Evolutionary conservation across 805 yeast genomes (phyloP).

Genomic region (Wickerhamomyces queroliae): DNA sequence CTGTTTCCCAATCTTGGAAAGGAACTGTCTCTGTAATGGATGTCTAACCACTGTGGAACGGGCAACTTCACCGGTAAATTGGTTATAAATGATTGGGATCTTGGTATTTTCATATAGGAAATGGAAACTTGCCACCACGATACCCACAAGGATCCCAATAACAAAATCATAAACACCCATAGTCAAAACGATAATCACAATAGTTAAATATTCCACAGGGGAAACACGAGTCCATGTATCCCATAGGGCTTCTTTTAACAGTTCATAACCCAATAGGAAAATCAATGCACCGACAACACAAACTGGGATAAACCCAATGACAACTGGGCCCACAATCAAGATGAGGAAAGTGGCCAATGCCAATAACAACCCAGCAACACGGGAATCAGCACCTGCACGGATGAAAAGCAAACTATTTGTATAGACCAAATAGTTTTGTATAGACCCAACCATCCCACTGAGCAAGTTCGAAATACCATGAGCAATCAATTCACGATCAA

Average conservation of each 20-base stretch:
- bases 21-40: constrained; percentile 79
- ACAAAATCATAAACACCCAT: constrained; percentile 98
- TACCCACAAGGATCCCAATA: constrained; percentile 85
- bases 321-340: constrained; percentile 84
- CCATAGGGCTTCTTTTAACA: constrained; percentile 76
- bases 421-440: constrained; percentile 92
- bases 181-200: constrained; percentile 77
- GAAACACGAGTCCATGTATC: constrained; percentile 80
- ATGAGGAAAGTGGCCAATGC: constrained; percentile 76
- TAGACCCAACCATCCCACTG: constrained; percentile 80
- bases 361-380: constrained; percentile 84
- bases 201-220: constrained; percentile 76
- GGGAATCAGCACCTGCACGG: constrained; percentile 88
- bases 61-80: constrained; percentile 83
- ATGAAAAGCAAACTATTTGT: constrained; percentile 90
- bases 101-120: constrained; percentile 91
- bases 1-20: constrained; percentile 84
- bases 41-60: constrained; percentile 90
- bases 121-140: constrained; percentile 86
- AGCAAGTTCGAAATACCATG: constrained; percentile 89
- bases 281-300: constrained; percentile 94
- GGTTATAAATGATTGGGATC: constrained; percentile 72
- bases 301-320: constrained; percentile 92
- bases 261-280: constrained; percentile 84
- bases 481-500: constrained; percentile 88